Percentiles rank a stretch among this genome's conserved stretches.
phyloP scores from a whole-genome alignment of 2,329 filamentous ascomycete genomes.

The Penicillium sp. region DNA sequence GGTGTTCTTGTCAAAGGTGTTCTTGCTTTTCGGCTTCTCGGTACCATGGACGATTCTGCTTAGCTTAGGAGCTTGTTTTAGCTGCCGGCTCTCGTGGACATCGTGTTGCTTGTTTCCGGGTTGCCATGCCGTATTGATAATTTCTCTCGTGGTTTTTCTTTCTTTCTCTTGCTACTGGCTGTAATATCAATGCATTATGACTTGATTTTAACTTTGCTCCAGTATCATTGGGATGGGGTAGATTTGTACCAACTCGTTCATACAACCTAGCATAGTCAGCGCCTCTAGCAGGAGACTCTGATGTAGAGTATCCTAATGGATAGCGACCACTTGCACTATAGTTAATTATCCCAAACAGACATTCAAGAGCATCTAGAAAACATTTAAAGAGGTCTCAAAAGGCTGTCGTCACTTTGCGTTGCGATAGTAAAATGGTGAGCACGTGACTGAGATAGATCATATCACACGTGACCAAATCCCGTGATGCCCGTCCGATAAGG shows the following conservation, averaged over 20 bases:
- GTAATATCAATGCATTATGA: constrained; percentile 13
- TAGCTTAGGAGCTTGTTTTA: neutral
- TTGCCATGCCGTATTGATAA: constrained; percentile 1
- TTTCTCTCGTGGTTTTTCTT: neutral
- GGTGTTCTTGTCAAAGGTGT: constrained; percentile 2
- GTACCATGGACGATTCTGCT: neutral
- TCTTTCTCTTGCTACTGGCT: constrained; percentile 6
- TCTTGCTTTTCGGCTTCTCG: neutral
- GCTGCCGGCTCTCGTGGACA: neutral
- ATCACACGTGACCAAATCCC: constrained; percentile 1
- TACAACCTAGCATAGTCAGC: neutral
- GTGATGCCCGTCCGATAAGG: constrained; percentile 4
- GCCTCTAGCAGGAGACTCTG: too few species aligned
- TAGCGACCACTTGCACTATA: neutral
- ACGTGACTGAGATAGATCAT: neutral
- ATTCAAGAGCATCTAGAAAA: too few species aligned
- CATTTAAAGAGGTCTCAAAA: too few species aligned
- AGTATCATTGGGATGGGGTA: neutral
- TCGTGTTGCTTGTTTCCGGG: neutral
- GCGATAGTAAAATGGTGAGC: neutral
- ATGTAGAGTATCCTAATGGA: neutral
- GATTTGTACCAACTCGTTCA: neutral
- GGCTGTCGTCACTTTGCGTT: too few species aligned
- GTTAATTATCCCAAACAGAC: neutral
- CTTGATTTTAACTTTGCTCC: neutral